A percentile compares a stretch with the other conserved stretches of the same genome.
Conservation (phyloP, 768 basidiomycete species). For the Podaxis sp. region DNA sequence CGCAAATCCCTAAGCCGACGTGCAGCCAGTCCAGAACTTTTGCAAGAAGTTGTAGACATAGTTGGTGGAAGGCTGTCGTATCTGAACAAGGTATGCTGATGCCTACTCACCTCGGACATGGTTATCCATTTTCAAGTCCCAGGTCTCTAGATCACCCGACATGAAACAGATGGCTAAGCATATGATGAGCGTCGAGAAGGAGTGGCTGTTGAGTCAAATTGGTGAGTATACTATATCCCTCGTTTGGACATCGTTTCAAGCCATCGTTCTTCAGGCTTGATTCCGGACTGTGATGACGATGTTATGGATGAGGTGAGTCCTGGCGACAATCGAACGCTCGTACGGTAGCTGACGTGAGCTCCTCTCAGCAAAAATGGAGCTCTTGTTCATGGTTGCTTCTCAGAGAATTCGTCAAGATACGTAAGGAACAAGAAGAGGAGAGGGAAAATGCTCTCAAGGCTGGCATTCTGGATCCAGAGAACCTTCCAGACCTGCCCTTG, state of each 20-base stretch:
- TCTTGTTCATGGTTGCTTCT: conserved; percentile 81
- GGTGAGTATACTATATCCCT: conserved; percentile 35
- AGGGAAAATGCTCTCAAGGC: conserved; percentile 38
- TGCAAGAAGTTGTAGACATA: conserved; percentile 51
- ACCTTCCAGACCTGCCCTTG: conserved; percentile 47
- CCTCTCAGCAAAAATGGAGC: conserved; percentile 70
- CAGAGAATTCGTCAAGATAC: conserved; percentile 66
- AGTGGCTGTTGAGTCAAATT: conserved; percentile 77
- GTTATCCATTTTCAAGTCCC: background rate
- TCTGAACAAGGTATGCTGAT: conserved; percentile 51
- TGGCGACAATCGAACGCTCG: conserved; percentile 8
- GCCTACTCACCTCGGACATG: background rate
- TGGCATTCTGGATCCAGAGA: conserved; percentile 28
- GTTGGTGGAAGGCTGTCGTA: conserved; percentile 83
- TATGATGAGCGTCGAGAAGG: conserved; percentile 71
- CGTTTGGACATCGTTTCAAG: background rate
- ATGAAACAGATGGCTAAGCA: conserved; percentile 64
- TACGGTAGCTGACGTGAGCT: background rate
- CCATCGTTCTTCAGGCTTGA: conserved; percentile 43
- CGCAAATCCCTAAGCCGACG: conserved; percentile 40
- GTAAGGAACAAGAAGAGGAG: conserved; percentile 48
- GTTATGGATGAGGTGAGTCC: conserved; percentile 81
- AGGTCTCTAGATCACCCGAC: conserved; percentile 60
- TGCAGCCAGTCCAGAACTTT: conserved; percentile 30
- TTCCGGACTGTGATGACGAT: conserved; percentile 81